Evolutionary conservation across 768 basidiomycete species (phyloP).

Genomic region (Hebeloma cylindrosporum): DNA sequence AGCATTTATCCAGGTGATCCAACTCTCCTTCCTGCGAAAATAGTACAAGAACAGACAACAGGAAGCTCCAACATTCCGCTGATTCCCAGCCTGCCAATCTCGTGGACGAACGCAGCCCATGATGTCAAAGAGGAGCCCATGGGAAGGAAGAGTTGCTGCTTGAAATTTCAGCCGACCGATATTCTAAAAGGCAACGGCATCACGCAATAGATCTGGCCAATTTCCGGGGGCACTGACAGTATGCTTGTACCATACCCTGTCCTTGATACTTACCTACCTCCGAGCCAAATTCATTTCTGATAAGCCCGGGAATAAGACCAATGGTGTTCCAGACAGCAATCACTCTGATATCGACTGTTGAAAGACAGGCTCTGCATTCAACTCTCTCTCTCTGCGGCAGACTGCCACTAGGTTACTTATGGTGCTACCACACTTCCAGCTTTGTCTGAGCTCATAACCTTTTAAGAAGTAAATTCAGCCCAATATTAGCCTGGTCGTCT

Average conservation of each 20-base stretch:
- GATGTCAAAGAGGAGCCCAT: conserved; percentile 16
- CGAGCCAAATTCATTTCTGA: conserved; percentile 82
- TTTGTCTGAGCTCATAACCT: conserved; percentile 72
- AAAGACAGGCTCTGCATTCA: no score
- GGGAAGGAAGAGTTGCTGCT: conserved; percentile 37
- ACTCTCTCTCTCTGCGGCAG: no score
- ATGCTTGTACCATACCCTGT: no score
- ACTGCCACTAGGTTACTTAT: conserved; percentile 55
- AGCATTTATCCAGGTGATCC: conserved; percentile 74
- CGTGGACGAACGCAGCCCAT: conserved; percentile 73
- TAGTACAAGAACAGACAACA: conserved; percentile 58
- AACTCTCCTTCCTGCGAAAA: conserved; percentile 86
- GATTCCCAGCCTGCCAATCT: conserved; percentile 89
- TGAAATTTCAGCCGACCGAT: no score
- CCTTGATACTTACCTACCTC: no score
- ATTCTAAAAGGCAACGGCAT: no score
- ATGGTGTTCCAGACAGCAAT: conserved; percentile 92
- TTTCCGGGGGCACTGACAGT: no score
- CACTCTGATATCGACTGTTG: conserved; percentile 67
- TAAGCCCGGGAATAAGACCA: conserved; percentile 78
- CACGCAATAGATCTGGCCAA: no score
- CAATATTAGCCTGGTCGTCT: conserved; percentile 60
- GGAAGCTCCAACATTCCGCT: conserved; percentile 63
- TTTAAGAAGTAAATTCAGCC: conserved; percentile 65
- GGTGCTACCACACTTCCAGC: conserved; percentile 86